A percentile compares a stretch with the other conserved stretches of the same genome.
phyloP scores from a whole-genome alignment of 2,329 filamentous ascomycete genomes.

The Diplodia mutila region DNA sequence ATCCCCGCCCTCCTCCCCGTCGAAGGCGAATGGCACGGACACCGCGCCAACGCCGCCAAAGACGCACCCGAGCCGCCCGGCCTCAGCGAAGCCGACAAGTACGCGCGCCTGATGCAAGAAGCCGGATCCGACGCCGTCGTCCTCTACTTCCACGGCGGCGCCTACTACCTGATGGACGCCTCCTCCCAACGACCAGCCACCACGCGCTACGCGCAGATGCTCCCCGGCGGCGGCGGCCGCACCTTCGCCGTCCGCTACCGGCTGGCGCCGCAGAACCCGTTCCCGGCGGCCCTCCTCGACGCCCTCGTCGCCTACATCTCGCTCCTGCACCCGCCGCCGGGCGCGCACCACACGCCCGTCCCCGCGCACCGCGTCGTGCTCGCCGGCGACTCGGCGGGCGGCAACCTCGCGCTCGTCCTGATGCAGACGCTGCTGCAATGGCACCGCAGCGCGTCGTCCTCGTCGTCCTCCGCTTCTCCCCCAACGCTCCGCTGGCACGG shows the following conservation, averaged over 20 bases:
- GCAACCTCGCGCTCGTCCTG: constrained; percentile 69
- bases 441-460: constrained; percentile 44
- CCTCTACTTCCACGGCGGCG: constrained; percentile 77
- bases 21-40: constrained; percentile 78
- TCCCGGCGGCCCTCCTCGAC: constrained; percentile 75
- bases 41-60: constrained; percentile 59
- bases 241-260: constrained; percentile 75
- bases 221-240: constrained; percentile 62
- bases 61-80: constrained; percentile 55
- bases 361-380: constrained; percentile 69
- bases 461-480: constrained; percentile 38
- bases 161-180: constrained; percentile 74
- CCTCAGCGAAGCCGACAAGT: constrained; percentile 67
- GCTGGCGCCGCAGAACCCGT: constrained; percentile 73
- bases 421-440: constrained; percentile 71
- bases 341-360: constrained; percentile 68
- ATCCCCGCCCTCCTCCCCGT: constrained; percentile 61
- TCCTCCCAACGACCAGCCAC: constrained; percentile 63
- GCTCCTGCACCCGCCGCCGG: constrained; percentile 71
- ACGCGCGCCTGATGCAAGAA: constrained; percentile 68
- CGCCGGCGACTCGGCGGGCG: constrained; percentile 76
- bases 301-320: constrained; percentile 73
- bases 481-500: constrained; percentile 65
- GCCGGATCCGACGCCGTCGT: constrained; percentile 65
- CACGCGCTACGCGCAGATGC: constrained; percentile 62